Conservation (phyloP, 495 filamentous ascomycete genomes). For the Barbatosphaeria neglecta region DNA sequence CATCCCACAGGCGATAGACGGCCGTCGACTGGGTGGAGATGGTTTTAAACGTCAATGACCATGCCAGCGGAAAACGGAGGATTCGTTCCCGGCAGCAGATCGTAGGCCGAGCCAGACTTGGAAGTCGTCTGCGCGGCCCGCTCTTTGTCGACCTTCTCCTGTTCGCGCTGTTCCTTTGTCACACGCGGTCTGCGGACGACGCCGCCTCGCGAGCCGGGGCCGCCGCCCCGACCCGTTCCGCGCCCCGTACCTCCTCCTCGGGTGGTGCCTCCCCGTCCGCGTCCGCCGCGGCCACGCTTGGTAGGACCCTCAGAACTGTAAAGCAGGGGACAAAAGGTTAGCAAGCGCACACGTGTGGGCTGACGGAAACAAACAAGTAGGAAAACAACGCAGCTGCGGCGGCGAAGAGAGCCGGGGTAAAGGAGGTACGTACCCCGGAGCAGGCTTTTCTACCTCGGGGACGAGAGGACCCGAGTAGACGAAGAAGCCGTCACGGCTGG, state of each 20-base stretch:
- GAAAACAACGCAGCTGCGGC: no score
- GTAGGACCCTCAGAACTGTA: slow-evolving; percentile 62
- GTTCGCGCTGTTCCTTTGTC: slow-evolving; percentile 59
- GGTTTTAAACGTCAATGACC: neutral
- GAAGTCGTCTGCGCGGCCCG: slow-evolving; percentile 13
- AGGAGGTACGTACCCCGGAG: slow-evolving; percentile 47
- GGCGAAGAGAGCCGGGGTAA: no score
- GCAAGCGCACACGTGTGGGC: slow-evolving; percentile 3
- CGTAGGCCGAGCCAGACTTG: neutral
- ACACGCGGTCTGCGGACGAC: slow-evolving; percentile 68
- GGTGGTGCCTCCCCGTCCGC: slow-evolving; percentile 37
- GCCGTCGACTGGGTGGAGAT: neutral
- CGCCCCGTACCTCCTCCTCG: slow-evolving; percentile 25
- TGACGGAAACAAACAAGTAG: neutral
- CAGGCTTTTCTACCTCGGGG: slow-evolving; percentile 80
- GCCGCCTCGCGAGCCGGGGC: slow-evolving; percentile 68
- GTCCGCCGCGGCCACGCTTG: slow-evolving; percentile 60
- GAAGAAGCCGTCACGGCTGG: slow-evolving; percentile 85
- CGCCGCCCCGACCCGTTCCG: slow-evolving; percentile 46
- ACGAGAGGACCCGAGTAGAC: slow-evolving; percentile 79
- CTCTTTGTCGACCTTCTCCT: slow-evolving; percentile 38
- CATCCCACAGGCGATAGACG: no score
- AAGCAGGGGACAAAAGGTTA: slow-evolving; percentile 10
- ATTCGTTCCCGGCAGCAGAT: neutral
- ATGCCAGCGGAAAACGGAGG: neutral